phyloP scores from a whole-genome alignment of 73 alveolate species.

The Halteria grandinella region DNA sequence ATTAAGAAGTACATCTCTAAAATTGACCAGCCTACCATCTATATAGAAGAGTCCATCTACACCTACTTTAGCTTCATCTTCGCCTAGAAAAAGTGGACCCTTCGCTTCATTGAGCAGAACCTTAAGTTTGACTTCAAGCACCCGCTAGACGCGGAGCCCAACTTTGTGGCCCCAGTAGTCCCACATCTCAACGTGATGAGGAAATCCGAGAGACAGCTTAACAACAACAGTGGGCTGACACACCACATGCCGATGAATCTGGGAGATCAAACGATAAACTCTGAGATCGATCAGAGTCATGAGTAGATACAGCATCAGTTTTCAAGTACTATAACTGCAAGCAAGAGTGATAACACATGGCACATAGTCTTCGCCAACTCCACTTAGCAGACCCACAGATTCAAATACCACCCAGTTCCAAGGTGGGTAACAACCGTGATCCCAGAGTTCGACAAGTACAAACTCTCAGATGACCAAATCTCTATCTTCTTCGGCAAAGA shows the following conservation, averaged over 20 bases:
- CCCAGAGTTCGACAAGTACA: conserved; percentile 7
- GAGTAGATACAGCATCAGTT: neutral
- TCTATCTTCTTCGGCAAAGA: neutral
- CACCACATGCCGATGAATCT: neutral
- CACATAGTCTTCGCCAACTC: neutral
- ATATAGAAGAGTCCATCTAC: conserved; percentile 61
- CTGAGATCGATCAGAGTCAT: neutral
- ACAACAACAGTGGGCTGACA: neutral
- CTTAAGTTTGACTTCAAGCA: conserved; percentile 47
- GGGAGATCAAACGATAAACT: neutral
- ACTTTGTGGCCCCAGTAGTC: too few species aligned
- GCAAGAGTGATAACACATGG: neutral
- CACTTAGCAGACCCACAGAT: conserved; percentile 1
- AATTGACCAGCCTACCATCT: conserved; percentile 32
- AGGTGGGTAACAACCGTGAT: neutral
- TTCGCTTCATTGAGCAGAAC: conserved; percentile 44
- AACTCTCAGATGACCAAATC: neutral
- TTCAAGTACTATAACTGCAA: neutral
- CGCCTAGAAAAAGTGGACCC: neutral
- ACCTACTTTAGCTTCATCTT: conserved; percentile 30
- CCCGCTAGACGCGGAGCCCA: neutral
- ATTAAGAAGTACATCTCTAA: conserved; percentile 26
- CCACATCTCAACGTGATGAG: too few species aligned
- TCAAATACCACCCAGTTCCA: conserved; percentile 3
- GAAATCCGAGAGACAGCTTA: too few species aligned